Evolutionary conservation across 2,329 filamentous ascomycete species (phyloP), one percentile per base, ranked within the genome.

Genomic region (Microdochium bolleyi): DNA sequence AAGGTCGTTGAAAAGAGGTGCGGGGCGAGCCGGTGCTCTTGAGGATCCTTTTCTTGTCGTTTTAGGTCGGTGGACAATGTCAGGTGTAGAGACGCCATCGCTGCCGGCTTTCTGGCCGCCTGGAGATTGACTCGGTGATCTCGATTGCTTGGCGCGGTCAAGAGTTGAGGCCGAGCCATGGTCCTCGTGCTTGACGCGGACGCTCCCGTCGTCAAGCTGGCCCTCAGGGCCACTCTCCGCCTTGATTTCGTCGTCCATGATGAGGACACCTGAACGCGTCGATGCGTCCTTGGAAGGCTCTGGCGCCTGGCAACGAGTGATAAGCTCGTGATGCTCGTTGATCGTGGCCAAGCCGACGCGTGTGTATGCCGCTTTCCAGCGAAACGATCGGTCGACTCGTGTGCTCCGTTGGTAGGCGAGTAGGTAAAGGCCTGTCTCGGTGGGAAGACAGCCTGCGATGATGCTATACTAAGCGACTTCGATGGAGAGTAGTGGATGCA

Each of bases 1-100:
- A 27, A 92, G 74, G 68, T 95, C 78, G 62, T 78, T 70, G 67
- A 88, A 96, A 11, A 96, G 74, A 52, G 75, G 76, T 51, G 84
- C 78, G 53, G 84, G 77, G 53, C 83, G 81, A 56, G 78, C 71
- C 54, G 80, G 70, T 50, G 84, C 69, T 68, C 89, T 95, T 60
- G 88, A 83, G 21, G 88, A 87, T 37, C 82, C 73, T 64, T 87
- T 89, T 61, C 90, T 86, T 59, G 85, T 79, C 54, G 88, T 73
- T 70, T 89, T 94, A 48, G 86, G 81, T 41, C 82, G 79, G 62
- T 87, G 83, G 22, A 61, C 64, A 32, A 72, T 72, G 52, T 75
- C 74, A 25, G 74, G 73, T 7, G 74, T 77, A 49, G 74, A 75
- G 48, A 67, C 69, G 65, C 73, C 75, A 52, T 75, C 75, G 59